A percentile compares a stretch with the other conserved stretches of the same genome.
phyloP scores from a whole-genome alignment of 257 asterid species.

The Salvia splendens region DNA sequence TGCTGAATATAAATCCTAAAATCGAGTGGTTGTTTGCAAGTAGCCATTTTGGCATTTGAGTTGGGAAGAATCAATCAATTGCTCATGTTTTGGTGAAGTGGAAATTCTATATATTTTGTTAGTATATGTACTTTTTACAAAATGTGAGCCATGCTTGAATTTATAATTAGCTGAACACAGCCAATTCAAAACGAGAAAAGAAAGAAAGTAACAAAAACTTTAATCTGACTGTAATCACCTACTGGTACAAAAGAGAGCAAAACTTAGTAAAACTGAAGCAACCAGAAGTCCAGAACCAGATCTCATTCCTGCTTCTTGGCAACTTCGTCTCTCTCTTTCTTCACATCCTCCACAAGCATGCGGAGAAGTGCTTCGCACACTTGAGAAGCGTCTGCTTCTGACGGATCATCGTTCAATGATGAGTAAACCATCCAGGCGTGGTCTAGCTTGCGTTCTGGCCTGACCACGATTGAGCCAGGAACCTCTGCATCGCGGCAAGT shows the following conservation, averaged over 20 bases:
- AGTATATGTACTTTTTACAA: background rate
- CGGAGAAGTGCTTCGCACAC: constrained; percentile 90
- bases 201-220: constrained; percentile 9
- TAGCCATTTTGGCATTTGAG: too few relatives aligned
- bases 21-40: too few relatives aligned
- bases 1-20: too few relatives aligned
- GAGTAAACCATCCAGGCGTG: constrained; percentile 99
- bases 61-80: background rate
- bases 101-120: background rate
- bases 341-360: constrained; percentile 74
- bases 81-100: background rate
- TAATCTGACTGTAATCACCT: constrained; percentile 4
- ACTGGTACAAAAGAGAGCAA: constrained; percentile 12
- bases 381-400: constrained; percentile 84
- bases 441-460: constrained; percentile 81
- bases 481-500: constrained; percentile 98
- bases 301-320: constrained; percentile 55
- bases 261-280: background rate
- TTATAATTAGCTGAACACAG: constrained; percentile 13
- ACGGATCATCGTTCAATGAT: constrained; percentile 63
- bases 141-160: background rate
- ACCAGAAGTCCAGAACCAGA: background rate
- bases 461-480: constrained; percentile 84
- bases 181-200: background rate
- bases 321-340: constrained; percentile 48